Evolutionary conservation across 75 land plant species (phyloP).

Genomic region (Picea glauca): DNA sequence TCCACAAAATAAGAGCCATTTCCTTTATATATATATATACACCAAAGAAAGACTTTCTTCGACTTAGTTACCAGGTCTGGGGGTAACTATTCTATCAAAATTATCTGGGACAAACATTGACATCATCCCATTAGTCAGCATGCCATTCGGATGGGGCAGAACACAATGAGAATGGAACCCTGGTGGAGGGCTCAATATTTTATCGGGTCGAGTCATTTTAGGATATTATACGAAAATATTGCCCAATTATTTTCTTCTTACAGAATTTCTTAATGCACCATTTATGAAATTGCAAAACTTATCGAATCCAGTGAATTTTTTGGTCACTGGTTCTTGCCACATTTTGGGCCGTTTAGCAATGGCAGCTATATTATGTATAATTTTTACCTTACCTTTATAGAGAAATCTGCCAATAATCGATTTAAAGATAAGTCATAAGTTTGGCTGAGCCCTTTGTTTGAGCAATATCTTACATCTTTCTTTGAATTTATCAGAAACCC

Average conservation of each 20-base stretch:
- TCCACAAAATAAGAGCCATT: background rate
- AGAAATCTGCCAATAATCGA: background rate
- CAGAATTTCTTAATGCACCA: no score
- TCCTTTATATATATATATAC: background rate
- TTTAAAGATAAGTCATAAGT: background rate
- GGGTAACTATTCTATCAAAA: no score
- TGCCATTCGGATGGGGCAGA: no score
- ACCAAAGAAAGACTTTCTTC: no score
- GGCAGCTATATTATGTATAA: background rate
- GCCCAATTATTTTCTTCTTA: no score
- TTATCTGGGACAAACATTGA: no score
- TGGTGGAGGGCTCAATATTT: background rate
- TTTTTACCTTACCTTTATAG: background rate
- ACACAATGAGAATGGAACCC: no score
- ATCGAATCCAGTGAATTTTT: background rate
- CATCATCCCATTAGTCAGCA: no score
- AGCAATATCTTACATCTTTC: constrained; percentile 2
- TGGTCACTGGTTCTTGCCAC: background rate
- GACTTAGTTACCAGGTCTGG: no score
- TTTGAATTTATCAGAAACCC: constrained; percentile 46
- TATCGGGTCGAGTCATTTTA: background rate
- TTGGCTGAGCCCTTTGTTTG: background rate
- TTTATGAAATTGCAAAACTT: background rate
- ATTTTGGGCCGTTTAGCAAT: background rate
- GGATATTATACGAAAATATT: background rate